A percentile compares a stretch with the other conserved stretches of the same genome.
Evolutionary conservation across 495 filamentous ascomycete genomes (phyloP).

Genomic region (Penicillium soppii): DNA sequence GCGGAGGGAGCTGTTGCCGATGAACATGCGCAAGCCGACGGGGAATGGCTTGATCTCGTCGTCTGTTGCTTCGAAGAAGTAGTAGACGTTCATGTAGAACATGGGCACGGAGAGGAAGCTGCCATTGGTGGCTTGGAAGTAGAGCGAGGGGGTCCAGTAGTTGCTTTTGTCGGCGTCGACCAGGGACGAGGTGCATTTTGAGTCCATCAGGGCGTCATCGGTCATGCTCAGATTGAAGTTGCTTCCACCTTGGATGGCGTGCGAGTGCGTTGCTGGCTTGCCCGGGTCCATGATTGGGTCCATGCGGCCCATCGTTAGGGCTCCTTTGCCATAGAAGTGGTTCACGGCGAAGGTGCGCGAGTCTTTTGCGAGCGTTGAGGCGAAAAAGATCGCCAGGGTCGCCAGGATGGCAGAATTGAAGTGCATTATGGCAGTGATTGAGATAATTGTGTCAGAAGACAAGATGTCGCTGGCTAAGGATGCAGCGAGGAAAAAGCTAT

Average conservation of each 20-base stretch:
- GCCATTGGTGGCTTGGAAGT: slow-evolving; percentile 62
- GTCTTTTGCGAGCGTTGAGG: background rate
- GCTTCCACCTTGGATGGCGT: slow-evolving; percentile 73
- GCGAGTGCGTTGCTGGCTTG: slow-evolving; percentile 61
- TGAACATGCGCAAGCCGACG: slow-evolving; percentile 70
- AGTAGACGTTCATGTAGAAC: slow-evolving; percentile 71
- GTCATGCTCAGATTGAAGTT: slow-evolving; percentile 65
- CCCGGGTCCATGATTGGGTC: slow-evolving; percentile 71
- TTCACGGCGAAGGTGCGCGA: slow-evolving; percentile 17
- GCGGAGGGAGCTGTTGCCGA: slow-evolving; percentile 51
- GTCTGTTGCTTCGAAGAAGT: slow-evolving; percentile 57
- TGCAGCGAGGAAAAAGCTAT: background rate
- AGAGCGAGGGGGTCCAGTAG: slow-evolving; percentile 76
- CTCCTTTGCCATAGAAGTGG: slow-evolving; percentile 18
- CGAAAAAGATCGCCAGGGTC: background rate
- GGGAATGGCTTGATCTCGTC: slow-evolving; percentile 68
- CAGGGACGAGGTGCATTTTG: slow-evolving; percentile 65
- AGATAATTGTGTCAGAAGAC: background rate
- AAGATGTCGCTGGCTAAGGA: background rate
- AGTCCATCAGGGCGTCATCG: slow-evolving; percentile 55
- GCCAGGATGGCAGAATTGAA: background rate
- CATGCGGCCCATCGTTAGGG: slow-evolving; percentile 8
- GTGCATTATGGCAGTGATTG: background rate
- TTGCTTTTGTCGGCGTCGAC: slow-evolving; percentile 67
- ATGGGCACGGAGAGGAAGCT: slow-evolving; percentile 67